Evolutionary conservation across 164 flowering plant species (phyloP), one percentile per base, ranked within the genome.

Genomic region (Stephania japonica): DNA sequence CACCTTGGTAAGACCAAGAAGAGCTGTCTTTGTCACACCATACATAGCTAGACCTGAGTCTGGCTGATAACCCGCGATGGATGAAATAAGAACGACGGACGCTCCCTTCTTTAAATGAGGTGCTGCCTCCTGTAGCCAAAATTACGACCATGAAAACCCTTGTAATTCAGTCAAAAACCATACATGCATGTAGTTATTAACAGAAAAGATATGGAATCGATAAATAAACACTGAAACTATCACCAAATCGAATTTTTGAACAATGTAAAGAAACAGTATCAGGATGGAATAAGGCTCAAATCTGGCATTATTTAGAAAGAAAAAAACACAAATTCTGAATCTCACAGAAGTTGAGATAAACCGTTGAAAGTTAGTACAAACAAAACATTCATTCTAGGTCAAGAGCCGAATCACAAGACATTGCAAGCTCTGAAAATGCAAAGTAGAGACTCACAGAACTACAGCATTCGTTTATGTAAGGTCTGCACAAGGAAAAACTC

Each of bases 1-100:
- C 75, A 90, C 99, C 94, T 95, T 95, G 26, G 99, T 93, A n/a
- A 96, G 95, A 56, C 98, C 99, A 59, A 93, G 86, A 79, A 96
- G 95, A 68, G 98, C 99, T 7, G 99, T 93, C 83, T 96, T 96
- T 18, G 98, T 92, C 63, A 96, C 98, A 14, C 97, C 98, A 83
- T 96, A 96, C 99, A 96, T 91, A 67, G 91, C 86, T 89, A 93
- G 71, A 42, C 87, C 66, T 69, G 84, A 43, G 2, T 69, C 76
- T n/a, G 95, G 98, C 0, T 81, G 72, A 81, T 81, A 96, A 49
- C 79, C 99, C 75, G 85, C 76, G 68, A 92, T 84, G 3, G 99
- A 96, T 11, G 99, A 88, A 59, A 93, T 84, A 18, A 96, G 71
- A 78, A 96, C 80, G 66, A 96, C 85, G 0, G 99, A 86, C 27